Percentiles rank a stretch among this genome's conserved stretches.
Evolutionary conservation across 768 basidiomycete species (phyloP).

Genomic region (Kondoa subrosea): DNA sequence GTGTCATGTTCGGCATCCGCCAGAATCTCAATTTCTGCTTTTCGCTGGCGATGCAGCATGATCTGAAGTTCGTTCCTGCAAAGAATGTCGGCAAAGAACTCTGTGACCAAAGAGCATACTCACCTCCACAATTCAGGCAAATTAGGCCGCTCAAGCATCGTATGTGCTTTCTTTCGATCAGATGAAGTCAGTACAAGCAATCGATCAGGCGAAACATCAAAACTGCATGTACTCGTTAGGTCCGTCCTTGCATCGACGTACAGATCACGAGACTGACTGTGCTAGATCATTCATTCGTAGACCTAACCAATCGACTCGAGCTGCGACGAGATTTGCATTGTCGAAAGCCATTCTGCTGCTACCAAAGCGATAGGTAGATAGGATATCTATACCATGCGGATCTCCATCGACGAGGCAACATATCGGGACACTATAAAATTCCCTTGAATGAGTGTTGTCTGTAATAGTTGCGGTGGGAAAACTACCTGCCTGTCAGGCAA

Average conservation of each 20-base stretch:
- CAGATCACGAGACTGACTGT: constrained; percentile 41
- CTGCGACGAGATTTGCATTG: constrained; percentile 47
- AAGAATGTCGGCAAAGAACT: constrained; percentile 4
- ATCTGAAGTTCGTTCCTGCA: constrained; percentile 58
- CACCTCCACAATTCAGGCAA: constrained; percentile 56
- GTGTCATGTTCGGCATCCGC: constrained; percentile 3
- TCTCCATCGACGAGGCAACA: constrained; percentile 74
- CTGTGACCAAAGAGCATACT: constrained; percentile 23
- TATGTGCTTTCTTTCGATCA: constrained; percentile 9
- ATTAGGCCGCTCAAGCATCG: background rate
- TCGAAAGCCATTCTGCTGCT: constrained; percentile 57
- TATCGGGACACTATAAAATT: constrained; percentile 49
- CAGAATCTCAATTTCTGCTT: constrained; percentile 70
- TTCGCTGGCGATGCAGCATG: constrained; percentile 64
- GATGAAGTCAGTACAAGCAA: background rate
- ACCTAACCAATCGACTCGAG: constrained; percentile 63
- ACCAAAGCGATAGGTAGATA: constrained; percentile 71
- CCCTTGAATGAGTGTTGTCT: background rate
- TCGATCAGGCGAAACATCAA: constrained; percentile 4
- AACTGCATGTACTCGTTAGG: too few species aligned
- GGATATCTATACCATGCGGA: constrained; percentile 79
- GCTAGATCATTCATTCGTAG: constrained; percentile 52
- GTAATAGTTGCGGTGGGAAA: background rate
- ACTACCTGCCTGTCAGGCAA: constrained; percentile 47
- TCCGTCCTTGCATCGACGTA: too few species aligned